Base-by-base conservation (phyloP, 73 alveolate species). In the Loxodes magnus region DNA sequence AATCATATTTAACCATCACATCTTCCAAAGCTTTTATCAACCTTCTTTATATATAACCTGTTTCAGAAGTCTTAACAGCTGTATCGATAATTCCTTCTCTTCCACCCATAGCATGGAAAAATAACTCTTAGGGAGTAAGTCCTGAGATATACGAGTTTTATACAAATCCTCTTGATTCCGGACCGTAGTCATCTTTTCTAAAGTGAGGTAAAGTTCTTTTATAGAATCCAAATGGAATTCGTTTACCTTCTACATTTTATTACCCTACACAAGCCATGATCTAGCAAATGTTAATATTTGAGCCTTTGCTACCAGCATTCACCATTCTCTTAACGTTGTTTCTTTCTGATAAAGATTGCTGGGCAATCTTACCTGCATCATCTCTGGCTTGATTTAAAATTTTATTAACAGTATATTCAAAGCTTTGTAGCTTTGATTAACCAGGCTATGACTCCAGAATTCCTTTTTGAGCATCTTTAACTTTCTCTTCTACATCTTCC, bases 21-120 rank as follows among this genome's bases (percentile, higher is more conserved):
- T 95, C 99, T 82, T 96, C 99, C 43, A 96, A 77, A 58, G 98
- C 98, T 61, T 96, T 96, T 63, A 93, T 90, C 19, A 96, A 72
- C 51, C 99, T 88, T 39, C 99, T 68, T 77, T 94, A 93, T 74
- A 96, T 94, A 67, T 96, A 93, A 49, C 99, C 99, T 10, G 99
- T 96, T 52, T 94, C 98, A 12, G 99, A 82, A 26, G 99, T 96
- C 71, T 96, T 96, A 39, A 95, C 98, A 17, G 99, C 99, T 19
- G 99, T 96, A 89, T 96, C 99, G 29, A 93, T 94, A 17, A 96
- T 87, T n/a, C 99, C 99, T 77, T 96, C 99, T 66, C 99, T 65
- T 16, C 99, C 99, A 10, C 98, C 99, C 99, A 96, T 96, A 50
- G 99, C 98, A 71, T 96, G 99, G 88, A 96, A 94, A 71, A 77